Base-by-base conservation (phyloP, 306 rosid genomes). In the Vigna reflexopilosa region DNA sequence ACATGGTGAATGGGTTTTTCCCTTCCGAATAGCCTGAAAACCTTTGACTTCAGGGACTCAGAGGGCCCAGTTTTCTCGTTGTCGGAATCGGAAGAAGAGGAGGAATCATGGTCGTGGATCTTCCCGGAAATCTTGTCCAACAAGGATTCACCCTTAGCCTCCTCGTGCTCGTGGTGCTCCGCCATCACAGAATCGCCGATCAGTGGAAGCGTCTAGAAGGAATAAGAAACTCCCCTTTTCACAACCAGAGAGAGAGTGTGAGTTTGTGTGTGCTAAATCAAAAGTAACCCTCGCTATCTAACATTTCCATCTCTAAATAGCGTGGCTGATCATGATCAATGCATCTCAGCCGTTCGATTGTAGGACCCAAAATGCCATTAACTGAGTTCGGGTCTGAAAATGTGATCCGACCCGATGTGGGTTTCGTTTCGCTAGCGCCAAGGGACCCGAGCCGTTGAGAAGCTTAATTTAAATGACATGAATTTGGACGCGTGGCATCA, bases 11-110 rank as follows among this genome's bases (percentile, higher is more conserved):
- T 85, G 2, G 98, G 93, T 45, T 58, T 85, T 55, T 93, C 99
- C 85, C 98, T 86, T n/a, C 99, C 99, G 47, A 96, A 93, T 52
- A 93, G 85, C 87, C 93, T 89, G 83, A 38, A 87, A 75, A 84
- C 83, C 87, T 89, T 90, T 50, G 81, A 14, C 84, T 96, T 85
- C 14, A 84, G 3, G 11, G 97, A 73, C 3, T 87, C 34, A 59
- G 93, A 70, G 0, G 80, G 7, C 22, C 26, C 14, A 20, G 40
- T 72, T 63, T 79, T 87, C 56, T 91, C 91, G 79, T 88, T 42
- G 5, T 90, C 98, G 0, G 93, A 90, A 70, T 88, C 96, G 1
- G 97, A 90, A 0, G 91, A 88, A 47, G 93, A 82, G 34, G 91
- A 83, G 3, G 94, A 88, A 52, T 82, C 91, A 12, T 86, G 93